Conservation (phyloP, 129 eudicot species). For the Flaveria sonorensis region DNA sequence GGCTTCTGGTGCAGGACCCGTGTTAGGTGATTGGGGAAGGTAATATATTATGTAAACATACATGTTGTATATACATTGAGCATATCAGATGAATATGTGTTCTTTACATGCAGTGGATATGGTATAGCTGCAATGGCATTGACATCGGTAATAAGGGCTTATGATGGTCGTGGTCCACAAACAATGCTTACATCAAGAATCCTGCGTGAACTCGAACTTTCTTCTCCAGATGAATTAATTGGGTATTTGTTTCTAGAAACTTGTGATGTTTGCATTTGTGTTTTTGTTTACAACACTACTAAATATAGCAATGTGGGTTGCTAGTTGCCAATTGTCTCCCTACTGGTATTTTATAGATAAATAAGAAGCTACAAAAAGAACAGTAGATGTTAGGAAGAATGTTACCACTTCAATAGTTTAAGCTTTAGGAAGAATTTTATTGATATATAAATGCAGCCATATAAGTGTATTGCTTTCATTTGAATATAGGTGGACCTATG, state of each 20-base stretch:
- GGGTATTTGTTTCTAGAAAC: slow-evolving; percentile 59
- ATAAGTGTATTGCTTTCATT: slow-evolving; percentile 24
- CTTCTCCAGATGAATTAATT: slow-evolving; percentile 89
- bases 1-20: slow-evolving; percentile 97
- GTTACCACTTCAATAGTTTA: too few relatives aligned
- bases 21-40: slow-evolving; percentile 99
- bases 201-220: slow-evolving; percentile 61
- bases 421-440: not conserved
- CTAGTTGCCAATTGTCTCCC: not conserved
- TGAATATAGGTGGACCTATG: slow-evolving; percentile 84
- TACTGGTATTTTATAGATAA: not conserved
- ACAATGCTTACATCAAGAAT: slow-evolving; percentile 66
- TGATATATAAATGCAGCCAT: slow-evolving; percentile 1
- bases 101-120: slow-evolving; percentile 70
- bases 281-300: slow-evolving; percentile 5
- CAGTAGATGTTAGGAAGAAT: not conserved
- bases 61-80: slow-evolving; percentile 5
- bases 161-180: slow-evolving; percentile 94
- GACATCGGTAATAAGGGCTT: slow-evolving; percentile 88
- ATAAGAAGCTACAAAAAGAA: not conserved
- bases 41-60: slow-evolving; percentile 22
- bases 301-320: not conserved
- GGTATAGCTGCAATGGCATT: slow-evolving; percentile 94
- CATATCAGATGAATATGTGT: slow-evolving; percentile 18
- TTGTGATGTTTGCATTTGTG: slow-evolving; percentile 6